phyloP scores from a whole-genome alignment of 192 early-diverging fungal species.

The Podila minutissima region DNA sequence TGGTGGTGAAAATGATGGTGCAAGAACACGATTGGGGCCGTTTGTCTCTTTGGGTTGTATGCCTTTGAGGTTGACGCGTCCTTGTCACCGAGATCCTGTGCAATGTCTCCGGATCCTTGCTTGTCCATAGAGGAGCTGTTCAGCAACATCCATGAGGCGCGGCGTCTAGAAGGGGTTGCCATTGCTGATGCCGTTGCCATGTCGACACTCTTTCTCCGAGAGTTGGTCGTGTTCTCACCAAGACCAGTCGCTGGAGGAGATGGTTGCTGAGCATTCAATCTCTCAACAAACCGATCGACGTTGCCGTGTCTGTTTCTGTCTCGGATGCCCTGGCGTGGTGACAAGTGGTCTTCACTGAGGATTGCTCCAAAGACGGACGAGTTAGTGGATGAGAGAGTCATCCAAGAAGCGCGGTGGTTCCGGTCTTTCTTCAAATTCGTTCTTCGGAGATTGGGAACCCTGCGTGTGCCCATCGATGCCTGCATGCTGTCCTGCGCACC shows the following conservation, averaged over 20 bases:
- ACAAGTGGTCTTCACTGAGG: conserved; percentile 4
- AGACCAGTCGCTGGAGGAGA: neutral
- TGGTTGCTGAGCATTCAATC: neutral
- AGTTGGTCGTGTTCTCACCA: neutral
- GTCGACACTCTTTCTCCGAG: neutral
- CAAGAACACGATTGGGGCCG: neutral
- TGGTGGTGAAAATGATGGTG: neutral
- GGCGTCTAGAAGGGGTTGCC: neutral
- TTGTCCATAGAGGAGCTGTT: neutral
- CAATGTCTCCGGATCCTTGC: neutral
- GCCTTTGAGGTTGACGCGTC: neutral
- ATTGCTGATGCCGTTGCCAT: neutral
- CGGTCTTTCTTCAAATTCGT: conserved; percentile 5
- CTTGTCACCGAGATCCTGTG: too few species aligned
- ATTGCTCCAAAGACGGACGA: conserved; percentile 41
- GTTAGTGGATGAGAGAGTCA: conserved; percentile 33
- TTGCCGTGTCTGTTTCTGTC: neutral
- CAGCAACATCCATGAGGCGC: neutral
- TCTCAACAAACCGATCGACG: neutral
- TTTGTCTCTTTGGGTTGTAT: neutral
- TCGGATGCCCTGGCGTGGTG: neutral
- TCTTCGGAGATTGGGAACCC: conserved; percentile 16
- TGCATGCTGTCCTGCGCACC: neutral
- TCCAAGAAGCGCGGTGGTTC: conserved; percentile 34
- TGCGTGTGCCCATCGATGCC: neutral